Evolutionary conservation across 1,139 yeast genomes (phyloP), one percentile per base, ranked within the genome.

Genomic region (Sugiyamaella novakii): DNA sequence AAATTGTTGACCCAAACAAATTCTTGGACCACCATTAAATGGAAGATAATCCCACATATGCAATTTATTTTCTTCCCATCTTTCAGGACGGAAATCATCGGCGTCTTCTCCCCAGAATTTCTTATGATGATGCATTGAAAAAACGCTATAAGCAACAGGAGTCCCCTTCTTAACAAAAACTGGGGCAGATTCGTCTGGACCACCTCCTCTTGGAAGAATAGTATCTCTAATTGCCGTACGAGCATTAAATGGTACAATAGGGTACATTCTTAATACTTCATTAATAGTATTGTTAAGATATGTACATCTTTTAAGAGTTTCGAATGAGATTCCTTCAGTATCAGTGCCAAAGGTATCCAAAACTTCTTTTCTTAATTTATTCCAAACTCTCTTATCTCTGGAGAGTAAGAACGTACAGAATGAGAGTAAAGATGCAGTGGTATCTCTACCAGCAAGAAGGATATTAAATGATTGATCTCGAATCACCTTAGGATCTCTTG

Each of bases 11-110:
- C 83, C 83, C 43, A 79, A 66, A 58, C 83, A 79, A 49, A 79
- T 78, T 50, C 84, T 67, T 27, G 83, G 83, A 5, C 83, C 83
- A 41, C 83, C 83, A 56, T 79, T 79, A 67, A 78, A 78, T 3
- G 82, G 81, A 22, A 78, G 61, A 60, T 67, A 78, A 7, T 75
- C 76, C 81, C 81, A 79, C 38, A 56, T 56, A 51, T 51, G 64
- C 3, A 52, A 53, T 47, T 44, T 54, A 30, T 44, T 47, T 24
- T 49, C 54, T 5, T 43, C 53, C 82, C 82, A 78, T 56, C 82
- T 68, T 55, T 77, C 82, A 4, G 83, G 83, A 40, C 68, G 67
- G 63, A 76, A 79, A 30, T 60, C 75, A 2, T 57, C 53, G 10
- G 79, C 73, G 54, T 78, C 81, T 43, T 72, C 66, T 33, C 83